Evolutionary conservation across 164 flowering plant genomes (phyloP).

Genomic region (Tetracentron sinense): DNA sequence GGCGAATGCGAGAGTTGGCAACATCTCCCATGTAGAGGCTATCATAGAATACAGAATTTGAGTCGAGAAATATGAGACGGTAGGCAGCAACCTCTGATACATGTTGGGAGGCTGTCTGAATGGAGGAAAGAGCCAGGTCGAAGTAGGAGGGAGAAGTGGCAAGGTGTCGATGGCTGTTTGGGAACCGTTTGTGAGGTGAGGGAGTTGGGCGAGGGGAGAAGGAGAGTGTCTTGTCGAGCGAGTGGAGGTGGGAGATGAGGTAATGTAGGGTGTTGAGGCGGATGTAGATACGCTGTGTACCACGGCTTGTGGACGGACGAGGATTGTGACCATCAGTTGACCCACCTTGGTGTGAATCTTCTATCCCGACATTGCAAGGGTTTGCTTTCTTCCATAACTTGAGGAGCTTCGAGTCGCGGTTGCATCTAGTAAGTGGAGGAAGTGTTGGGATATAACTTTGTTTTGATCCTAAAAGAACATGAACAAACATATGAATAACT

Average conservation of each 20-base stretch:
- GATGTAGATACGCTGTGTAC: slow-evolving; percentile 90
- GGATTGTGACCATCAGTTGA: slow-evolving; percentile 49
- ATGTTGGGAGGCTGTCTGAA: slow-evolving; percentile 53
- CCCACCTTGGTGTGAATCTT: slow-evolving; percentile 21
- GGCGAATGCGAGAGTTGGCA: slow-evolving; percentile 60
- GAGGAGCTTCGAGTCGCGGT: slow-evolving; percentile 53
- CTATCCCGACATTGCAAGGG: slow-evolving; percentile 47
- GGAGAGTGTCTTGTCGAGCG: slow-evolving; percentile 65
- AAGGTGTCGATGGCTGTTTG: slow-evolving; percentile 24
- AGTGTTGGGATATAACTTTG: slow-evolving; percentile 76
- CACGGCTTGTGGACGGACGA: slow-evolving; percentile 87
- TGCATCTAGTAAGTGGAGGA: slow-evolving; percentile 91
- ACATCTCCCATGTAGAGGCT: slow-evolving; percentile 62
- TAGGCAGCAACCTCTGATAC: slow-evolving; percentile 88
- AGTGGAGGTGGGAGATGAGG: slow-evolving; percentile 55
- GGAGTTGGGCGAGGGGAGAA: slow-evolving; percentile 41
- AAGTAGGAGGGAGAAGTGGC: slow-evolving; percentile 47
- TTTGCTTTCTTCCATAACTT: slow-evolving; percentile 60
- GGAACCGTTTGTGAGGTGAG: slow-evolving; percentile 28
- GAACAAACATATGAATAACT: not conserved
- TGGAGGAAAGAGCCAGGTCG: slow-evolving; percentile 44
- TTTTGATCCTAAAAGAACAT: slow-evolving; percentile 59
- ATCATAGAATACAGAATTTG: slow-evolving; percentile 60
- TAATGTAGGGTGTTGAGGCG: slow-evolving; percentile 90
- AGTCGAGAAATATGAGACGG: slow-evolving; percentile 83